Conservation (phyloP, 2,329 filamentous ascomycete genomes). For the Xylaria sp. region DNA sequence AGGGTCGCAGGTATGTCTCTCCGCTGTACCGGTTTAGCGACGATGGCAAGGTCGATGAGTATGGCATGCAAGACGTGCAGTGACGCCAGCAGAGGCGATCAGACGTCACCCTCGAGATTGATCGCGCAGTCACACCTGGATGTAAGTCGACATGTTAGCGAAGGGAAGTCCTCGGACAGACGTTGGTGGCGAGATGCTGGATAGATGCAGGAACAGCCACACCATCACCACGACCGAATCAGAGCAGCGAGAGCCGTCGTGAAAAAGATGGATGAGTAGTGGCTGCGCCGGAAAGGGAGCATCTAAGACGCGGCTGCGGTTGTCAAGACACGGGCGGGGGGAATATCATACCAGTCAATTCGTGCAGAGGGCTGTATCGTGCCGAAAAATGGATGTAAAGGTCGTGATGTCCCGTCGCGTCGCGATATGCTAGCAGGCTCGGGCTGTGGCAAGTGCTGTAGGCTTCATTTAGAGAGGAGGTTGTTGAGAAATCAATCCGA, state of each 20-base stretch:
- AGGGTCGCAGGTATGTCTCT: constrained; percentile 15
- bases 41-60: constrained; percentile 21
- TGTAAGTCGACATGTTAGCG: constrained; percentile 23
- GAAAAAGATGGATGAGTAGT: constrained; percentile 9
- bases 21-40: constrained; percentile 28
- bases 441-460: constrained; percentile 30
- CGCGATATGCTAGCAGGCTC: constrained; percentile 23
- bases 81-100: constrained; percentile 19
- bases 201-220: not conserved
- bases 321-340: not conserved
- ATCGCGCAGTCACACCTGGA: constrained; percentile 24
- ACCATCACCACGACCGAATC: not conserved
- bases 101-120: constrained; percentile 22
- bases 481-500: constrained; percentile 42
- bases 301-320: constrained; percentile 16
- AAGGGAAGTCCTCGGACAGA: not conserved
- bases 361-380: constrained; percentile 7
- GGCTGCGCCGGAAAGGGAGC: not conserved
- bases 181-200: constrained; percentile 13
- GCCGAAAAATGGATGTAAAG: not conserved
- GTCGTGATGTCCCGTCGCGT: constrained; percentile 34
- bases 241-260: not conserved
- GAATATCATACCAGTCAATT: constrained; percentile 19
- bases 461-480: constrained; percentile 35
- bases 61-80: constrained; percentile 23